Base-by-base conservation (phyloP, 83 land plant species). In the Picea engelmannii region DNA sequence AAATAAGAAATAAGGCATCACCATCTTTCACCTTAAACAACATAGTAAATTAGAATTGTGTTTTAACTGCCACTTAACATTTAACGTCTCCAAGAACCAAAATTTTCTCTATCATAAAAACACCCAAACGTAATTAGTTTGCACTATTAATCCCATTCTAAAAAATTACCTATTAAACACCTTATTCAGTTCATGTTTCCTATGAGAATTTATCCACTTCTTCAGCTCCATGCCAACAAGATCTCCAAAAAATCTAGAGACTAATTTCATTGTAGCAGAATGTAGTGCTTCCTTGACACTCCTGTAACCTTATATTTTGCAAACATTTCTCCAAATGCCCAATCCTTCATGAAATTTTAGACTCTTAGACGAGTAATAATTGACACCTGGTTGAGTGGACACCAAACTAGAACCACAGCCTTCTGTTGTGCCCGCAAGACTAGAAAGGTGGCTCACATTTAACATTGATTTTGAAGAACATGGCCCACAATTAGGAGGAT, bases 231-330 rank as follows among this genome's bases (percentile, higher is more conserved):
- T 18, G 24, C 55, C 52, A 18, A 71, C 76, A 71, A 71, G 20
- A 42, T 71, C 76, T 71, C 55, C 76, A 71, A 42, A 12, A 71
- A 40, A 42, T 42, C 21, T 71, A 42, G 76, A 71, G 35, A 71
- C 40, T 71, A 55, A 71, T 42, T 71, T 71, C 76, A 71, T 18
- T 71, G 76, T 24, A 40, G n/a, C 10, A 6, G 76, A 42, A 71
- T 42, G 76, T 38, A 71, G 24, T n/a, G 42, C 13, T 71, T n/a
- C n/a, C n/a, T n/a, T n/a, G n/a, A n/a, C n/a, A n/a, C n/a, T n/a
- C n/a, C n/a, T n/a, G n/a, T n/a, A n/a, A 20, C n/a, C 55, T 44
- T 42, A 24, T 52, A 12, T 52, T 71, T 71, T 71, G 52, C 55
- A 71, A n/a, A 2, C 9, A 71, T 42, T 71, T 71, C 52, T 42